Conservation (phyloP, 169 alveolate species). For the Cryptosporidium felis region DNA sequence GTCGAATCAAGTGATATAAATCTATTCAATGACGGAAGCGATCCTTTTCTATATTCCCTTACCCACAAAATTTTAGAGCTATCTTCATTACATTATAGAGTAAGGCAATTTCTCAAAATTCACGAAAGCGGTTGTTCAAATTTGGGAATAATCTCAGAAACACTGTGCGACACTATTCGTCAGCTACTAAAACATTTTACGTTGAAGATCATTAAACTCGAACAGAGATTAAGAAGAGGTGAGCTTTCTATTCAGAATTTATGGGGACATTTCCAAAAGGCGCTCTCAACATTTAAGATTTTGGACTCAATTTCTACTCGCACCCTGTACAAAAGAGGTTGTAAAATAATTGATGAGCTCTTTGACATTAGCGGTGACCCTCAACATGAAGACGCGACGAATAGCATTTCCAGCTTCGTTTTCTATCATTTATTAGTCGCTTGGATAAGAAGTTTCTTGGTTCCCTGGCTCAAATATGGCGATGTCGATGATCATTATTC, state of each 20-base stretch:
- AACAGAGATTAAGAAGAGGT: conserved; percentile 38
- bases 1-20: no score
- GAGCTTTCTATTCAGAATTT: conserved; percentile 27
- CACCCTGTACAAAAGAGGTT: conserved; percentile 5
- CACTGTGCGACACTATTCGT: conserved; percentile 36
- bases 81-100: conserved; percentile 31
- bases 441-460: conserved; percentile 21
- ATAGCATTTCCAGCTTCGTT: conserved; percentile 13
- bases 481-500: not conserved
- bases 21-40: not conserved
- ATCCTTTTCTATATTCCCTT: conserved; percentile 38
- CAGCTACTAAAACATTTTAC: conserved; percentile 50
- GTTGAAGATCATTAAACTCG: conserved; percentile 7
- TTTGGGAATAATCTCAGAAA: conserved; percentile 29
- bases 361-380: not conserved
- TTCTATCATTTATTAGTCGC: conserved; percentile 9
- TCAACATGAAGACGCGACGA: not conserved
- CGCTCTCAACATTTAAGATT: conserved; percentile 25
- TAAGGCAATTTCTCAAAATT: conserved; percentile 9
- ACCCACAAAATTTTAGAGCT: conserved; percentile 22
- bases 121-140: conserved; percentile 6
- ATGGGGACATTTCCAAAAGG: conserved; percentile 45
- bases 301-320: conserved; percentile 37
- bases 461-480: conserved; percentile 40
- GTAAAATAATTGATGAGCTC: conserved; percentile 17